Conservation (phyloP, 192 early-diverging fungal species). For the Backusella parvicylindrica region DNA sequence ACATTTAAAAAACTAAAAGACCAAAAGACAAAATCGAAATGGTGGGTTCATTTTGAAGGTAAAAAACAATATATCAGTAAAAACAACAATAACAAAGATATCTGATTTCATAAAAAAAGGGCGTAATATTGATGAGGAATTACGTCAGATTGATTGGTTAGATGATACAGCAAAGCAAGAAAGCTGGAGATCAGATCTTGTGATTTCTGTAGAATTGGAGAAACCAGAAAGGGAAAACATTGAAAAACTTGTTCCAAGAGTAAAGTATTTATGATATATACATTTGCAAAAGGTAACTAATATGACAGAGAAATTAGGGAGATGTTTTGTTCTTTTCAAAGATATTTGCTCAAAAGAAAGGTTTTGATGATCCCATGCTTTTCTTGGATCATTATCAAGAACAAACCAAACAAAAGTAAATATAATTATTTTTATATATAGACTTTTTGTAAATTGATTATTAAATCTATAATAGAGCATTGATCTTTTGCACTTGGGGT, state of each 20-base stretch:
- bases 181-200: conserved; percentile 42
- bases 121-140: conserved; percentile 45
- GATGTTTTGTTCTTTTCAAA: conserved; percentile 66
- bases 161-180: conserved; percentile 34
- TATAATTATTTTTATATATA: not conserved
- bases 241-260: conserved; percentile 43
- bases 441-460: not conserved
- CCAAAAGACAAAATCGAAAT: conserved; percentile 10
- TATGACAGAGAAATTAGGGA: conserved; percentile 16
- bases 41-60: conserved; percentile 12
- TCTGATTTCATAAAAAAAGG: conserved; percentile 62
- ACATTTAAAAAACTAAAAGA: not conserved
- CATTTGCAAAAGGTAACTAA: not conserved
- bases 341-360: conserved; percentile 53
- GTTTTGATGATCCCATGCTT: conserved; percentile 40
- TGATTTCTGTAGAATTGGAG: conserved; percentile 64
- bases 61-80: not conserved
- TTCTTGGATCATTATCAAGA: conserved; percentile 16
- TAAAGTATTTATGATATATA: not conserved
- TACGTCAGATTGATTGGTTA: conserved; percentile 53
- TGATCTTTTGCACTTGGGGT: conserved; percentile 60
- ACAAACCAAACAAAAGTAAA: conserved; percentile 23
- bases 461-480: conserved; percentile 33
- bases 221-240: conserved; percentile 58
- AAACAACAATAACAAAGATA: conserved; percentile 18